Conservation (phyloP, 2,329 filamentous ascomycete species). For the Fusarium keratoplasticum region DNA sequence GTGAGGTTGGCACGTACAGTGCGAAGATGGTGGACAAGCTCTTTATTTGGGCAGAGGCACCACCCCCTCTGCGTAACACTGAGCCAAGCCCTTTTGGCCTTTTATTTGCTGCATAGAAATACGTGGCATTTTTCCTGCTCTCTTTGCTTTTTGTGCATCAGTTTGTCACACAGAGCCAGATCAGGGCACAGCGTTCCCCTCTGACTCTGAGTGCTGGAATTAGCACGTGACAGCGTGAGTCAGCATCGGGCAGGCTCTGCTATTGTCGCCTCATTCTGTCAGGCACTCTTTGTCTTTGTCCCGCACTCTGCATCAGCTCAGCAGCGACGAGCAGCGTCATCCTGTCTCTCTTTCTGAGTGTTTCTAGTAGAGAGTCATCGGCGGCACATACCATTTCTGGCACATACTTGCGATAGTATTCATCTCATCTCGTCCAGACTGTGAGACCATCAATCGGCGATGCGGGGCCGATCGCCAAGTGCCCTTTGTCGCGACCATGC, state of each 20-base stretch:
- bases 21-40: neutral
- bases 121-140: neutral
- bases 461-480: slow-evolving; percentile 23
- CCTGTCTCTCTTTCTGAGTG: neutral
- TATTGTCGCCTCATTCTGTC: neutral
- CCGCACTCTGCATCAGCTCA: slow-evolving; percentile 19
- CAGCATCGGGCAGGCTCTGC: neutral
- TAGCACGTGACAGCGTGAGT: neutral
- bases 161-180: neutral
- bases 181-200: neutral
- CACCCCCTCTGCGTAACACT: neutral
- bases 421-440: neutral
- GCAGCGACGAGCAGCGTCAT: neutral
- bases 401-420: neutral
- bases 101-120: neutral
- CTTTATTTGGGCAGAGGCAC: neutral
- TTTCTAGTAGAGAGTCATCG: neutral
- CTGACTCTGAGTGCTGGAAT: neutral
- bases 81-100: neutral
- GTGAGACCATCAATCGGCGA: slow-evolving; percentile 13
- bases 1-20: neutral
- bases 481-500: slow-evolving; percentile 29
- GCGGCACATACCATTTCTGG: neutral
- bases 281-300: neutral
- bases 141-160: neutral